phyloP scores from a whole-genome alignment of 129 eudicot genomes.

The carrot (Daucus carota) region DNA sequence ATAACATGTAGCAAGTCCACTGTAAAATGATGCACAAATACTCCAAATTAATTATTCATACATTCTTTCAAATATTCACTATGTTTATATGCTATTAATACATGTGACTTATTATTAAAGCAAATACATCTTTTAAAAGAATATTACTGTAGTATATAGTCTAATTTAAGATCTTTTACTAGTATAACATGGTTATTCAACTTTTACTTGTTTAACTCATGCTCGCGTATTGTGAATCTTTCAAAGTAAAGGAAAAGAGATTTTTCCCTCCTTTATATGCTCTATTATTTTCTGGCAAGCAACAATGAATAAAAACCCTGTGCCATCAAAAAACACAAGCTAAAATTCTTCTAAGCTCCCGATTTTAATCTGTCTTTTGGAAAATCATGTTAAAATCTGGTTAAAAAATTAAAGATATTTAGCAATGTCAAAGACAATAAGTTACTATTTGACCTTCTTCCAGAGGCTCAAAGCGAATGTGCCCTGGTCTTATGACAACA shows the following conservation, averaged over 20 bases:
- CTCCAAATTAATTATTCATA: not conserved
- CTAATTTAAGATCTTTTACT: not conserved
- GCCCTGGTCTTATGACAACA: slow-evolving; percentile 74
- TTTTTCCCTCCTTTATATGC: not conserved
- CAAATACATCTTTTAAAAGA: not conserved
- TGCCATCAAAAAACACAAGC: not conserved
- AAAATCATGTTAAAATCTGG: not conserved
- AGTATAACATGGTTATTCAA: not conserved
- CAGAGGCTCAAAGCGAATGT: slow-evolving; percentile 77
- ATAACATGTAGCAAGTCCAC: not conserved
- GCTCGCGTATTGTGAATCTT: not conserved
- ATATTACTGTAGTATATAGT: not conserved
- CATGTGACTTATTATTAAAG: not conserved
- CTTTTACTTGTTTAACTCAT: not conserved
- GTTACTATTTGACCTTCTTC: slow-evolving; percentile 49
- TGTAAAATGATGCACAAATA: not conserved
- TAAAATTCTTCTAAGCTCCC: not conserved
- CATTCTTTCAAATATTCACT: not conserved
- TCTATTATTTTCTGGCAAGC: not conserved
- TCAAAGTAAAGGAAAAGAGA: not conserved
- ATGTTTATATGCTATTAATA: not conserved
- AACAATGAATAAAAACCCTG: not conserved
- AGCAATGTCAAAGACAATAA: not conserved
- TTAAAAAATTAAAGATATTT: not conserved
- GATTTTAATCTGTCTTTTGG: not conserved